Base-by-base conservation (phyloP, 441 rosid genomes). In the Euphorbia corollata region DNA sequence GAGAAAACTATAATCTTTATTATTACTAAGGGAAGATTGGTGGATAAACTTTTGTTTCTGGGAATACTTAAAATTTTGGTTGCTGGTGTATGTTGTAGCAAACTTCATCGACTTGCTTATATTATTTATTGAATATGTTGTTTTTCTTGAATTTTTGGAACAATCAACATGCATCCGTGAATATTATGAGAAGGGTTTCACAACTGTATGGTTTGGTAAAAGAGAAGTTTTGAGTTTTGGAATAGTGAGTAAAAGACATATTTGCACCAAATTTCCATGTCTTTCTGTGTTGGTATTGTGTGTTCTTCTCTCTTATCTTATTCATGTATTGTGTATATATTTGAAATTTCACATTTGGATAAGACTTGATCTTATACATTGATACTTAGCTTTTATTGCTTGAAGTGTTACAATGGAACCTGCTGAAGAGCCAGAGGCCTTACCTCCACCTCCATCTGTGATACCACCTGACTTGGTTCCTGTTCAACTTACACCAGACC, bases 391-490 rank as follows among this genome's bases (percentile, higher is more conserved):
- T 41, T 41, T 71, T 72, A 12, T 22, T 43, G 45, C 41, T 34
- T 19, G 56, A 57, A 65, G 69, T 53, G 45, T 47, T 19, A 30
- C 2, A 57, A 74, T 74, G 77, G 73, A 59, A 39, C 3, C 58
- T 69, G 30, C 51, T 30, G 59, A 51, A 70, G 72, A 63, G 18
- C 50, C 74, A 48, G 65, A 65, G 55, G 50, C 63, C 18, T 11
- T 54, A 54, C 56, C 71, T 39, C 67, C 48, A 1, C 67, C 73
- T 19, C 71, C 74, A 59, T 34, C 73, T 16, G 63, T 59, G 43
- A 32, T 68, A 65, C 64, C 78, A 8, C 45, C 74, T 12, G 47
- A 72, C 20, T 9, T 24, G 18, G 60, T 69, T 61, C 67, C 56
- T 12, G 6, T 65, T 12, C 69, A 59, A 4, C n/a, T 62, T 0